phyloP scores from a whole-genome alignment of 1,139 yeast genomes.

The Debaryomycetaceae sp. region DNA sequence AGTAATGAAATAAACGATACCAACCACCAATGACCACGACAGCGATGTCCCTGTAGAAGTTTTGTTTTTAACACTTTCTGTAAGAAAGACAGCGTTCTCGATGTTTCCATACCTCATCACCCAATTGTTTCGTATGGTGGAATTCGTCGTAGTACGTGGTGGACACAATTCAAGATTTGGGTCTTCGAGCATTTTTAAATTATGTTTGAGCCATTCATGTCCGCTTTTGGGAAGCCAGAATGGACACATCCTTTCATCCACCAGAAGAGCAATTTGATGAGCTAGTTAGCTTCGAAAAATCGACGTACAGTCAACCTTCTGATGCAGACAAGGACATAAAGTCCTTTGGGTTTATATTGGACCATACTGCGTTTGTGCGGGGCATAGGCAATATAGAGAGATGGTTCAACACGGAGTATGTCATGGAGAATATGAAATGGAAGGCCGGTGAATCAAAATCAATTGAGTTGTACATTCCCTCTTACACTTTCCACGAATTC shows the following conservation, averaged over 20 bases:
- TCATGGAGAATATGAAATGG: conserved; percentile 19
- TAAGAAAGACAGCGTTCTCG: too few relatives aligned
- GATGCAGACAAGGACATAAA: conserved; percentile 1
- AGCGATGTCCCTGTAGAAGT: too few relatives aligned
- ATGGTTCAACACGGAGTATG: conserved; percentile 47
- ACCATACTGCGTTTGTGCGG: conserved; percentile 56
- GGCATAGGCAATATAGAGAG: conserved; percentile 59
- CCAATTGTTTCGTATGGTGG: too few relatives aligned
- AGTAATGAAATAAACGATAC: neutral
- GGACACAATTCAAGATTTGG: too few relatives aligned
- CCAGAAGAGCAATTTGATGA: conserved; percentile 7
- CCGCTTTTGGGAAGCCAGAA: neutral
- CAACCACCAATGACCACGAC: neutral
- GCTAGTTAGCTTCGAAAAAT: conserved; percentile 6
- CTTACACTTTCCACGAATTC: conserved; percentile 55
- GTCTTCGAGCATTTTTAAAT: neutral
- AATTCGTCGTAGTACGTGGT: too few relatives aligned
- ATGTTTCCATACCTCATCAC: too few relatives aligned
- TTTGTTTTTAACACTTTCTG: too few relatives aligned
- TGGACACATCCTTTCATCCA: neutral
- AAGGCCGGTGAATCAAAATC: conserved; percentile 14
- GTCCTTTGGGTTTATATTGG: conserved; percentile 43
- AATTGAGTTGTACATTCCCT: conserved; percentile 43
- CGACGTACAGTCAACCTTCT: neutral
- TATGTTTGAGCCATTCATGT: neutral